phyloP scores from a whole-genome alignment of 352 stramenopile genomes.

The Pythium biforme region DNA sequence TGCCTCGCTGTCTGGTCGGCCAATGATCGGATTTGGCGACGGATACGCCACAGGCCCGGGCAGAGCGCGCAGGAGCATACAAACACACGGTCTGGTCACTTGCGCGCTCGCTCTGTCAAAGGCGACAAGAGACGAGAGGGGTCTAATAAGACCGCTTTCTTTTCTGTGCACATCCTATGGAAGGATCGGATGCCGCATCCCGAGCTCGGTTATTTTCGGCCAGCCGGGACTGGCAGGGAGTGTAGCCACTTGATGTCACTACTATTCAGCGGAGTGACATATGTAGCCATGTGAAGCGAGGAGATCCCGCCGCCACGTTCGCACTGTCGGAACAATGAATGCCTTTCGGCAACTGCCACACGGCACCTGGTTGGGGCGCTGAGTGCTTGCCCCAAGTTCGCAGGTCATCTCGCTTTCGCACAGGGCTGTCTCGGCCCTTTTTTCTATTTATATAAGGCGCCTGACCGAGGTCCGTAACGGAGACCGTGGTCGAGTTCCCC shows the following conservation, averaged over 20 bases:
- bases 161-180: background rate
- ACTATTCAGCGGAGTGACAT: background rate
- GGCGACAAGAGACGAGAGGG: background rate
- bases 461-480: no score
- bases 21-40: background rate
- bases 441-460: no score
- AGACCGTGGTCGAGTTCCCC: no score
- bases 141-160: constrained; percentile 2
- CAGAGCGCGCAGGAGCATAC: background rate
- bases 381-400: no score
- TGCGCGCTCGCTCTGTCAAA: background rate
- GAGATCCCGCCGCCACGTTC: background rate
- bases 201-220: constrained; percentile 4
- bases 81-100: background rate
- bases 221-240: background rate
- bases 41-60: background rate
- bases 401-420: no score
- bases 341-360: no score
- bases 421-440: no score
- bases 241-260: constrained; percentile 8
- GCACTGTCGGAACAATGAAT: no score
- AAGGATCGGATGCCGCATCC: constrained; percentile 1
- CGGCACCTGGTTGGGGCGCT: no score
- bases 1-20: constrained; percentile 13
- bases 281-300: background rate